Percentiles rank a stretch among this genome's conserved stretches.
phyloP scores from a whole-genome alignment of 176 grass and related monocot genomes.

The Carex pumila region DNA sequence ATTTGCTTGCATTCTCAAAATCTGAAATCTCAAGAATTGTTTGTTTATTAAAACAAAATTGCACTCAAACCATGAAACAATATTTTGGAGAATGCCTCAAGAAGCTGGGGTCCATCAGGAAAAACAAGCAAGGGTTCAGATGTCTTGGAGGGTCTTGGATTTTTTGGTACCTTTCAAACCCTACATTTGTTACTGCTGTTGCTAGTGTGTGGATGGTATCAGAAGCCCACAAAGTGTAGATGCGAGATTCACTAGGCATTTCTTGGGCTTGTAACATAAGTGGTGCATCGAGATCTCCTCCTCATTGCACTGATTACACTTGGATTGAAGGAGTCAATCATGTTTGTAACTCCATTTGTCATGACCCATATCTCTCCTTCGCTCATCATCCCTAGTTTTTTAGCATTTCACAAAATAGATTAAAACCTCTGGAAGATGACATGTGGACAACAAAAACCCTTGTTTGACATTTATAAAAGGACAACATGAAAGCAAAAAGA shows the following conservation, averaged over 20 bases:
- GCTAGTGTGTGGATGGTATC: constrained; percentile 49
- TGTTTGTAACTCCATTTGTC: constrained; percentile 31
- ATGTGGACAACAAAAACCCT: constrained; percentile 16
- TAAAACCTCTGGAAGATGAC: constrained; percentile 20
- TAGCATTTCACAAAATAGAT: constrained; percentile 32
- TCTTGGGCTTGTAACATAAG: not conserved
- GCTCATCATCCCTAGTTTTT: constrained; percentile 45
- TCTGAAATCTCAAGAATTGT: not conserved
- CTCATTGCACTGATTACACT: constrained; percentile 23
- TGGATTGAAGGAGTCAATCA: constrained; percentile 31
- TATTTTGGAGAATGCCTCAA: constrained; percentile 23
- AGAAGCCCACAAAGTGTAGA: constrained; percentile 31
- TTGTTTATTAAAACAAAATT: constrained; percentile 35
- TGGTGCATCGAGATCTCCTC: constrained; percentile 27
- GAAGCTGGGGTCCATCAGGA: constrained; percentile 8
- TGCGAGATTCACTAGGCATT: not conserved
- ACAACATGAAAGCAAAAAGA: no score
- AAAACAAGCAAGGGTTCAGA: not conserved
- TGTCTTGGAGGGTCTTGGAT: constrained; percentile 3
- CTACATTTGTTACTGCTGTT: constrained; percentile 25
- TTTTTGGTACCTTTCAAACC: not conserved
- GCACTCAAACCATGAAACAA: constrained; percentile 42
- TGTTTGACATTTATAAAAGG: no score
- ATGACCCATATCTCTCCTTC: constrained; percentile 41
- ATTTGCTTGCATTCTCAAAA: not conserved